phyloP scores from a whole-genome alignment of 2,329 filamentous ascomycete species.

The Curvularia verruculosa region DNA sequence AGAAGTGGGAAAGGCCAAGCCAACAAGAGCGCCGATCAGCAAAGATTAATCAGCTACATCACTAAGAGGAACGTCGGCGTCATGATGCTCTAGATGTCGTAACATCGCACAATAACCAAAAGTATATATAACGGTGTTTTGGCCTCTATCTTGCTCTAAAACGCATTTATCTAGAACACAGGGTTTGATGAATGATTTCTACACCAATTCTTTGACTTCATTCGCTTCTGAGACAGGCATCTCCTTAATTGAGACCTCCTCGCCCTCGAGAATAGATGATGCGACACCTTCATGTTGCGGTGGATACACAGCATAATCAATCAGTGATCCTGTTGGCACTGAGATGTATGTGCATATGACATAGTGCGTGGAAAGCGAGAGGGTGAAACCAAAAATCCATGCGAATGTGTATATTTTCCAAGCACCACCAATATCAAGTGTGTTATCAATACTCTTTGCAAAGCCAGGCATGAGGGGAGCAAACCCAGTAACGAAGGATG shows the following conservation, averaged over 20 bases:
- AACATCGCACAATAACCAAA: not conserved
- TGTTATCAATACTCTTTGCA: constrained; percentile 47
- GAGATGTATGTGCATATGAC: constrained; percentile 51
- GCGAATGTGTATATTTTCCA: constrained; percentile 54
- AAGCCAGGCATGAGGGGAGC: constrained; percentile 48
- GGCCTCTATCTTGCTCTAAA: not conserved
- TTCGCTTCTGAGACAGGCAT: constrained; percentile 34
- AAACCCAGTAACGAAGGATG: constrained; percentile 40
- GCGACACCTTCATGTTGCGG: constrained; percentile 40
- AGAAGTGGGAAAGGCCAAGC: constrained; percentile 14
- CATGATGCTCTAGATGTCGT: not conserved
- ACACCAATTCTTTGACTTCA: constrained; percentile 28
- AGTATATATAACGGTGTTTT: not conserved
- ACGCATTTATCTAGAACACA: not conserved
- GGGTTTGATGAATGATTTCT: not conserved
- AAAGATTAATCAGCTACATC: constrained; percentile 32
- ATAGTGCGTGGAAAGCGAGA: constrained; percentile 47
- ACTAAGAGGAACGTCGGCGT: constrained; percentile 20
- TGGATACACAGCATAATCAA: constrained; percentile 49
- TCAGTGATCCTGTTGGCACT: constrained; percentile 40
- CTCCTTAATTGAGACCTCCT: constrained; percentile 30
- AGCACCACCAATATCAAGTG: constrained; percentile 48
- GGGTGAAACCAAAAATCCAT: constrained; percentile 52
- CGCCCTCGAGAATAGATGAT: constrained; percentile 27
- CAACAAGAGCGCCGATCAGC: constrained; percentile 22